These are phyloP conservation scores for Cicer cuneatum DNA, from an alignment of 306 rosid species.

Conservation along the genomic window DNA sequence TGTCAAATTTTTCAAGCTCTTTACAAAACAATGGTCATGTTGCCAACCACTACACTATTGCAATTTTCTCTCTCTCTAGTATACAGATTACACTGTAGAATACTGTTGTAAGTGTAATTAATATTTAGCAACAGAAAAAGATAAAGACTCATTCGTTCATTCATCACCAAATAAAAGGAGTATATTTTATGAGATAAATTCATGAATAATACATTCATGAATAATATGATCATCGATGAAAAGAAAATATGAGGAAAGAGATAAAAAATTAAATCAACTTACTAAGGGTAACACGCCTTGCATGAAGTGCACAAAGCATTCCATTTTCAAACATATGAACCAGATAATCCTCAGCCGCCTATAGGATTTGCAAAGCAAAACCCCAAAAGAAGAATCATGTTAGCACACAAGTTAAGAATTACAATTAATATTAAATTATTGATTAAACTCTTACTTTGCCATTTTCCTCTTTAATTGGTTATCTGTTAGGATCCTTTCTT, in stretches of 20 bases:
- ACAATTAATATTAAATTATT: neutral
- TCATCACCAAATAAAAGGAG: constrained; percentile 32
- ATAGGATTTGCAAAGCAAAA: constrained; percentile 34
- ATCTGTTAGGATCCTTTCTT: too few species aligned
- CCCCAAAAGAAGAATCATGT: constrained; percentile 14
- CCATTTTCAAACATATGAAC: constrained; percentile 78
- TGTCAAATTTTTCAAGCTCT: neutral
- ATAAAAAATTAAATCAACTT: constrained; percentile 49
- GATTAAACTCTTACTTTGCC: neutral
- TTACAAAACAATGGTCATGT: constrained; percentile 1
- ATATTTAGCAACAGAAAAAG: constrained; percentile 6
- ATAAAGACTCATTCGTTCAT: constrained; percentile 1
- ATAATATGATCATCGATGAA: constrained; percentile 17
- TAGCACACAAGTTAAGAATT: constrained; percentile 15
- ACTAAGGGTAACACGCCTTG: constrained; percentile 90
- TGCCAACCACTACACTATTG: constrained; percentile 6
- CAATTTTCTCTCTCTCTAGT: neutral
- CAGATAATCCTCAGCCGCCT: constrained; percentile 88
- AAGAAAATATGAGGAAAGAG: constrained; percentile 25
- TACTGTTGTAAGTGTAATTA: constrained; percentile 6
- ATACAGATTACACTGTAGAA: constrained; percentile 13
- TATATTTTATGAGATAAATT: constrained; percentile 17
- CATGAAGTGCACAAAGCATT: constrained; percentile 93
- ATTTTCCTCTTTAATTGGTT: too few species aligned
- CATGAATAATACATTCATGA: neutral